These are phyloP conservation scores for Acanthamoeba quina DNA, from an alignment of 208 protist species.

Conservation along the genomic window DNA sequence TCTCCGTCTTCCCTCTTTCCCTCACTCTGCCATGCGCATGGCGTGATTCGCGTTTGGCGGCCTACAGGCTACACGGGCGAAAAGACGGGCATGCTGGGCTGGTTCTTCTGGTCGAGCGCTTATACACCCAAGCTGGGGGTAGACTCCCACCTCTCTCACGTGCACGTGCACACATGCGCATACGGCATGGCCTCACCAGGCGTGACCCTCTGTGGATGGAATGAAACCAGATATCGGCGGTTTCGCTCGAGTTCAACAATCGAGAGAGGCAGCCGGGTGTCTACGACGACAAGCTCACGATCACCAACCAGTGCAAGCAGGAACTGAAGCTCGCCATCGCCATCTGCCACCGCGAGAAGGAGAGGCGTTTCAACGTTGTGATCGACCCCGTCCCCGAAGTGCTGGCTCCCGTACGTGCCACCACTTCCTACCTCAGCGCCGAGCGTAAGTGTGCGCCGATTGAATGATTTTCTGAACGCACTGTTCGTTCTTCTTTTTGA, in stretches of 20 bases:
- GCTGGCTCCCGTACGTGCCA: background rate
- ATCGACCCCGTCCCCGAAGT: slow-evolving; percentile 2
- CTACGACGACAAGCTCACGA: slow-evolving; percentile 39
- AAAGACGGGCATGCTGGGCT: slow-evolving; percentile 29
- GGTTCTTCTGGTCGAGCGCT: slow-evolving; percentile 53
- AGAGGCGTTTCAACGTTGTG: background rate
- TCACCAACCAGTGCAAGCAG: slow-evolving; percentile 25
- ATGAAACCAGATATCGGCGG: background rate
- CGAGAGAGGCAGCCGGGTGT: slow-evolving; percentile 12
- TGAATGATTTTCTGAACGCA: too few relatives aligned
- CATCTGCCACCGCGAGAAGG: slow-evolving; percentile 23
- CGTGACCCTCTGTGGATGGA: background rate
- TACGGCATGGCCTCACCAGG: background rate
- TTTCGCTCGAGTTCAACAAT: slow-evolving; percentile 26
- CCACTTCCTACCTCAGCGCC: background rate
- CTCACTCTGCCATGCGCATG: background rate
- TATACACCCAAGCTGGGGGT: slow-evolving; percentile 33
- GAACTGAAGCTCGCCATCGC: slow-evolving; percentile 16
- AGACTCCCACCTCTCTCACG: background rate
- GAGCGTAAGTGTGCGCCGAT: too few relatives aligned
- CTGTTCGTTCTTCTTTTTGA: background rate
- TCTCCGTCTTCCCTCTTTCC: background rate
- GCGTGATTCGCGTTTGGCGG: background rate
- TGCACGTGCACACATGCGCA: too few relatives aligned
- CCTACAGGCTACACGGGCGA: slow-evolving; percentile 21